Base-by-base conservation (phyloP, 208 protist species). In the Vickermania spadyakhi region DNA sequence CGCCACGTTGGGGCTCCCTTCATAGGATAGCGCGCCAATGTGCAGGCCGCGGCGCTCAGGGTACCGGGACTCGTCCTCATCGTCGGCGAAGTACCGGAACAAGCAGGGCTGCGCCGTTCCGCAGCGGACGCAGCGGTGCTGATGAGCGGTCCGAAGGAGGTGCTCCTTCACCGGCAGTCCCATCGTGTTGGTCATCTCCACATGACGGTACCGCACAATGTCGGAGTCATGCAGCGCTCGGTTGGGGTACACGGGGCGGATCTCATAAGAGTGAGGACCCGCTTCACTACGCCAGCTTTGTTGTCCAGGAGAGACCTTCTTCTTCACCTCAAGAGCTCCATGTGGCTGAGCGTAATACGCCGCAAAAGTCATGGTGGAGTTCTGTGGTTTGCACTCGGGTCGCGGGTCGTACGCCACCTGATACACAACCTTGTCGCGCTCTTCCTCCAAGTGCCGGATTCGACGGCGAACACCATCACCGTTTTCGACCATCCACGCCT, bases 131-230 rank as follows among this genome's bases (percentile, higher is more conserved):
- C 36, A 45, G 36, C 36, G 7, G 36, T 45, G 36, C 11, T 18
- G 36, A 18, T 45, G 36, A n/a, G 36, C 36, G 11, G 36, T 45
- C 7, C 36, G 36, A 7, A 45, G 7, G 18, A n/a, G 36, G 36
- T 45, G 36, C 36, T 55, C 13, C 51, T 55, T 55, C 7, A 22
- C 13, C 13, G 13, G n/a, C n/a, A 55, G 51, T 5, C 51, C 51
- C 7, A 18, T 11, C 25, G 51, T 55, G 51, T 55, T 55, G 51
- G 51, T 27, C 11, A 55, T 55, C 51, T 55, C 51, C 13, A 55
- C 25, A 23, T 55, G 5, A 7, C n/a, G 51, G 51, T 55, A 55
- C n/a, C 51, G 25, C 11, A 55, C 51, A 22, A 55, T 55, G 26
- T 55, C 51, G 51, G 21, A 28, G 51, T 11, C 51, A 22, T 55